Conservation (phyloP, 345 rosid species). For the Bruguiera gymnorhiza region DNA sequence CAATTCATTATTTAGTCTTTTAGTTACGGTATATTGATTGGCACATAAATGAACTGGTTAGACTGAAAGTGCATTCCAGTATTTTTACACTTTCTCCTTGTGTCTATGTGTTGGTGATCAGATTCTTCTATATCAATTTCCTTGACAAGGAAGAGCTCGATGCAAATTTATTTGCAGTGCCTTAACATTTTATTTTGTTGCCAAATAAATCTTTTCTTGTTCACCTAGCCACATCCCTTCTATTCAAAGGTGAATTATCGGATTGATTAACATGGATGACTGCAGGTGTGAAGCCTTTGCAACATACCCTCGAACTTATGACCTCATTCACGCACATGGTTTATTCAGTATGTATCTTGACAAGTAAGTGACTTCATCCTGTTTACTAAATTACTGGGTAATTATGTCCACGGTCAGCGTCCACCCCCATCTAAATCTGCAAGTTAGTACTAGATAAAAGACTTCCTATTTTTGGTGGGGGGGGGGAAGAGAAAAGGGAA, state of each 20-base stretch:
- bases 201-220: not conserved
- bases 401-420: not conserved
- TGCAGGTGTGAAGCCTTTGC: conserved; percentile 65
- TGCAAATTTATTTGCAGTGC: not conserved
- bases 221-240: not conserved
- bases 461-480: too few relatives aligned
- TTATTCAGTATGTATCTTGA: conserved; percentile 25
- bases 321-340: conserved; percentile 46
- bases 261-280: not conserved
- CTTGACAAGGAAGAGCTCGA: too few relatives aligned
- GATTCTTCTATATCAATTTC: too few relatives aligned
- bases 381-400: not conserved
- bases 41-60: too few relatives aligned
- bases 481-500: too few relatives aligned
- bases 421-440: not conserved
- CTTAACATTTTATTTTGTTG: not conserved
- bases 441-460: too few relatives aligned
- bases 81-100: too few relatives aligned
- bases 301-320: conserved; percentile 62
- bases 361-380: conserved; percentile 14
- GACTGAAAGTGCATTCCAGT: too few relatives aligned
- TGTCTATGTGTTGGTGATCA: too few relatives aligned
- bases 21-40: not conserved
- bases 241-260: not conserved
- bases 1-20: not conserved